Evolutionary conservation across 1,284 basidiomycete species (phyloP).

Genomic region (Sutorius eximius): DNA sequence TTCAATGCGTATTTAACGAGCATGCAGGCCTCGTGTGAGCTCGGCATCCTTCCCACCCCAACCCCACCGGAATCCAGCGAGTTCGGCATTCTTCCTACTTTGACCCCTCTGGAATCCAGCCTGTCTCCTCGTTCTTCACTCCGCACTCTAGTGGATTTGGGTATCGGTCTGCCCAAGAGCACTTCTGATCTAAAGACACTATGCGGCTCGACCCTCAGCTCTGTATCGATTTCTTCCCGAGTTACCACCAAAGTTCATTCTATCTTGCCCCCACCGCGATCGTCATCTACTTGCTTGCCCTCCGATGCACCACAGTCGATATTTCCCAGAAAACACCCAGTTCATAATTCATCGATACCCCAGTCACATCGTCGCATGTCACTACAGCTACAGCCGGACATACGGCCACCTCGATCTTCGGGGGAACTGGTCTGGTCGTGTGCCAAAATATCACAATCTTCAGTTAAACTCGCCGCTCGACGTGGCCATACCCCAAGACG

Average conservation of each 20-base stretch:
- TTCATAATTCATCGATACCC: constrained; percentile 9
- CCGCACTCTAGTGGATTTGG: constrained; percentile 27
- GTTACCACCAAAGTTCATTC: constrained; percentile 16
- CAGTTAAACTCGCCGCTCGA: constrained; percentile 28
- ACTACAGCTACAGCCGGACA: constrained; percentile 5
- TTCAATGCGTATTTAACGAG: constrained; percentile 1
- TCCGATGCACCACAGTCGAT: constrained; percentile 9
- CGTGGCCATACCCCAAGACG: constrained; percentile 19
- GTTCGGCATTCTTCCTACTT: constrained; percentile 21
- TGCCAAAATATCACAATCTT: constrained; percentile 34
- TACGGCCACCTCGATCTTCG: constrained; percentile 2
- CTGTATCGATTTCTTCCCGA: constrained; percentile 23
- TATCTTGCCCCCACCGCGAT: constrained; percentile 1
- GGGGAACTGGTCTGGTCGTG: constrained; percentile 29
- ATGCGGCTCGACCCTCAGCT: constrained; percentile 23
- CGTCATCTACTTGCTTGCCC: constrained; percentile 5
- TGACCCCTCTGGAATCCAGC: constrained; percentile 5
- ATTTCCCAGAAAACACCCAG: constrained; percentile 7
- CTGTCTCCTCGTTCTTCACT: constrained; percentile 26
- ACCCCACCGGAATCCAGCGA: constrained; percentile 17
- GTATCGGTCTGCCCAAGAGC: constrained; percentile 1
- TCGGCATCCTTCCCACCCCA: constrained; percentile 21
- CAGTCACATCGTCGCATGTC: constrained; percentile 16
- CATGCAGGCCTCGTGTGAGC: constrained; percentile 22
- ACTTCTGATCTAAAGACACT: constrained; percentile 23